A percentile compares a stretch with the other conserved stretches of the same genome.
Evolutionary conservation across 164 flowering plant genomes (phyloP).

Genomic region (Kingdonia uniflora): DNA sequence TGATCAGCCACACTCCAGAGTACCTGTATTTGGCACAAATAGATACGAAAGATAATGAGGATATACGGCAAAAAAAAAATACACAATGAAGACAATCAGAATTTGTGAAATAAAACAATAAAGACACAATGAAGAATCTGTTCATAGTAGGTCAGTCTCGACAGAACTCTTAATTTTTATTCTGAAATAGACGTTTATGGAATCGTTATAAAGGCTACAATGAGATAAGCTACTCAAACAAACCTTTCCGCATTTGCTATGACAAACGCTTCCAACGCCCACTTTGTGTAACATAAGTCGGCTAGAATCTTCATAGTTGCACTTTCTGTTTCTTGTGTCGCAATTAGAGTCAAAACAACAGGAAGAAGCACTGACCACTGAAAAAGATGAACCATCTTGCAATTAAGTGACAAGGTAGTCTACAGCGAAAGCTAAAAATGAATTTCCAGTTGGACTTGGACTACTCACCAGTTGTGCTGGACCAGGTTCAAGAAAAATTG

Average conservation of each 20-base stretch:
- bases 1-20: slow-evolving; percentile 88
- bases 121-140: too few relatives aligned
- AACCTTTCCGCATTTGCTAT: slow-evolving; percentile 88
- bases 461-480: slow-evolving; percentile 84
- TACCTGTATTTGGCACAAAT: slow-evolving; percentile 36
- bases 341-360: slow-evolving; percentile 84
- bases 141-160: too few relatives aligned
- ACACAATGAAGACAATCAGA: not conserved
- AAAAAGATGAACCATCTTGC: slow-evolving; percentile 13
- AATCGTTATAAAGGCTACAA: too few relatives aligned
- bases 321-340: slow-evolving; percentile 39
- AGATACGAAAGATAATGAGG: not conserved
- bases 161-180: too few relatives aligned
- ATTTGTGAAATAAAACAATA: not conserved
- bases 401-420: not conserved
- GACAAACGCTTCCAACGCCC: slow-evolving; percentile 94
- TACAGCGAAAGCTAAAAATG: not conserved
- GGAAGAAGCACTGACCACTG: slow-evolving; percentile 98
- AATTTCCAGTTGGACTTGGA: slow-evolving; percentile 1
- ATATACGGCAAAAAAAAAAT: not conserved
- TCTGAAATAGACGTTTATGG: too few relatives aligned
- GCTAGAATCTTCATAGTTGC: slow-evolving; percentile 23
- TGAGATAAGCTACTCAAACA: slow-evolving; percentile 14
- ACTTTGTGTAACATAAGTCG: slow-evolving; percentile 64
- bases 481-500: slow-evolving; percentile 73